Base-by-base conservation (phyloP, 2,329 filamentous ascomycete species). In the Sordariomycetes sp. region DNA sequence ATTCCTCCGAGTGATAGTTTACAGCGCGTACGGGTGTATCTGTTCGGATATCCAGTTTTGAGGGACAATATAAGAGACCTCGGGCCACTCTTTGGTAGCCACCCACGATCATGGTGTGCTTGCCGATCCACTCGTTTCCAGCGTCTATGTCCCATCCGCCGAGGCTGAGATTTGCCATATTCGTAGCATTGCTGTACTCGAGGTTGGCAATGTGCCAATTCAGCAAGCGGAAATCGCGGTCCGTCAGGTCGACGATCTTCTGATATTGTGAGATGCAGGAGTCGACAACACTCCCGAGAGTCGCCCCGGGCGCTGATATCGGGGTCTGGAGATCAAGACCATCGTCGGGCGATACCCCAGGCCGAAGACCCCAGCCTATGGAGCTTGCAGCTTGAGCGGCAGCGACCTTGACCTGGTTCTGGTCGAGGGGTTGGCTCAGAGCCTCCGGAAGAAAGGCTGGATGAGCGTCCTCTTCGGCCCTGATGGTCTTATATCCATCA, bases 121-220 rank as follows among this genome's bases (percentile, higher is more conserved):
- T 86, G 7, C 94, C 94, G 70, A 97, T 92, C 75, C 96, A 99
- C 68, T 99, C 94, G 65, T 99, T 97, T 0, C 94, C 94, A 55
- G 92, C 91, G 68, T 99, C 95, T 66, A 99, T 91, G 70, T 99
- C 95, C 90, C 95, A 97, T 0, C 92, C 87, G 8, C 87, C 85
- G 16, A 99, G 81, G 70, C 93, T 97, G 20, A 99, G 81, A 62
- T 88, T 87, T 63, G 88, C 86, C 58, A 96, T 85, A 63, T 91
- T 95, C 1, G 86, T 89, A 1, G 94, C 94, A 70, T 97, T 99
- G 62, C 93, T 95, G 68, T 99, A 99, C 71, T 99, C 94, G 16
- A 99, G 79, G 68, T 99, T 99, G 63, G 95, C 95, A 70, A 97
- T 88, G 71, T 99, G 95, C 94, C 94, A 99, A 67, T 97, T 99